Percentiles rank a stretch among this genome's conserved stretches.
Evolutionary conservation across 257 asterid species (phyloP).

Genomic region (Rehmannia glutinosa): DNA sequence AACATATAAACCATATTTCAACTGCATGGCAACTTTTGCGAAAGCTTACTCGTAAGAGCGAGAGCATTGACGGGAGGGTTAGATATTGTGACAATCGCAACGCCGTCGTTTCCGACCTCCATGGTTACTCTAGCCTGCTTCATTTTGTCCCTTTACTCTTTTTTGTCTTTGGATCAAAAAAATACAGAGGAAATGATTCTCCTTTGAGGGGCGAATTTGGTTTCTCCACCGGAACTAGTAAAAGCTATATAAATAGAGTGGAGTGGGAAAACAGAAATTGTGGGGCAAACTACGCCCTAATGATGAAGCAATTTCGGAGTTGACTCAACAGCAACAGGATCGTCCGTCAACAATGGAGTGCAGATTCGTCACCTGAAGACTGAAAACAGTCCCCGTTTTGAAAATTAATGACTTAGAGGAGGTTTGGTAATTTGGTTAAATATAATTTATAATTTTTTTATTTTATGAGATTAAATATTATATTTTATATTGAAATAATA

Average conservation of each 20-base stretch:
- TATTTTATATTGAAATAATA: no score
- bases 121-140: no score
- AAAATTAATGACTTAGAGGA: no score
- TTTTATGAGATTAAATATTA: no score
- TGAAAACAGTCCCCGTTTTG: no score
- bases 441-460: no score
- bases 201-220: not conserved
- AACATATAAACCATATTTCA: not conserved
- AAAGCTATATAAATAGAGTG: not conserved
- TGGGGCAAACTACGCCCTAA: not conserved
- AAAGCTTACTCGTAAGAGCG: slow-evolving; percentile 54
- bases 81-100: slow-evolving; percentile 67
- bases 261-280: not conserved
- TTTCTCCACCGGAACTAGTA: not conserved
- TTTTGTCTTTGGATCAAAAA: not conserved
- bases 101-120: slow-evolving; percentile 93
- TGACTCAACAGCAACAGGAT: no score
- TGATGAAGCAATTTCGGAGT: not conserved
- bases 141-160: not conserved
- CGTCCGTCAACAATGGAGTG: no score
- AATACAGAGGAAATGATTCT: not conserved
- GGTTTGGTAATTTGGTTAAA: no score
- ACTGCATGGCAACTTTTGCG: not conserved
- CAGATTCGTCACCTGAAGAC: no score
- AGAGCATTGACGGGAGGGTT: slow-evolving; percentile 95